These are phyloP conservation scores for Ophiocordyceps australis DNA, from an alignment of 2,329 filamentous ascomycete species.

Conservation along the genomic window DNA sequence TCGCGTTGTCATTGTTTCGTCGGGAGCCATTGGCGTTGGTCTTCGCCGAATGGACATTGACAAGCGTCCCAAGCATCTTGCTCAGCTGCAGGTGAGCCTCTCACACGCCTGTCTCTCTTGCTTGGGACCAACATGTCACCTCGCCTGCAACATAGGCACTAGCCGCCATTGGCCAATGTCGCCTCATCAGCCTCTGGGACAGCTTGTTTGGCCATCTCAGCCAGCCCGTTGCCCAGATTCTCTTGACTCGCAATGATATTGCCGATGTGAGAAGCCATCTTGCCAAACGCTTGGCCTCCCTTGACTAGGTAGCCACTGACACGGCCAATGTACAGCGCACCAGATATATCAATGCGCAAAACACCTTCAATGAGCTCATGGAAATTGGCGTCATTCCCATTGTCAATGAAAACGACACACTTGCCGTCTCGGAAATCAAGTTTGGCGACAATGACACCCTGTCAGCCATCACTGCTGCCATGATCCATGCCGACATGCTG, in stretches of 20 bases:
- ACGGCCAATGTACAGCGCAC: slow-evolving; percentile 40
- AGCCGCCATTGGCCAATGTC: slow-evolving; percentile 89
- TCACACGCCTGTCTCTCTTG: neutral
- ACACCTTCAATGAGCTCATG: slow-evolving; percentile 77
- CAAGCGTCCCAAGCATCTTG: slow-evolving; percentile 75
- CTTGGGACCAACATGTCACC: neutral
- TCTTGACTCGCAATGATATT: slow-evolving; percentile 90
- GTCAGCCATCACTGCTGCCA: slow-evolving; percentile 88
- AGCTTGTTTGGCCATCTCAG: slow-evolving; percentile 73
- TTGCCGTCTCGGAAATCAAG: slow-evolving; percentile 96
- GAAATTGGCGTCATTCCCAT: slow-evolving; percentile 96
- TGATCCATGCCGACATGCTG: slow-evolving; percentile 91
- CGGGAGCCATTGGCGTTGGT: slow-evolving; percentile 89
- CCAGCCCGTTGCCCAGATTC: slow-evolving; percentile 85
- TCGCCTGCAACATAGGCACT: slow-evolving; percentile 51
- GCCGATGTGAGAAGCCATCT: slow-evolving; percentile 76
- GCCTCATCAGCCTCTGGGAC: slow-evolving; percentile 91
- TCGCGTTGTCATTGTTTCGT: slow-evolving; percentile 88
- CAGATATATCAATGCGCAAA: slow-evolving; percentile 92
- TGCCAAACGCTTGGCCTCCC: no score
- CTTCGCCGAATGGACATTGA: slow-evolving; percentile 78
- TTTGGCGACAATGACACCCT: slow-evolving; percentile 98
- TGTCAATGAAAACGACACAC: slow-evolving; percentile 95
- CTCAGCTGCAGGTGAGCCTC: slow-evolving; percentile 55
- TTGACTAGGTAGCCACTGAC: neutral